phyloP scores from a whole-genome alignment of 1,284 basidiomycete genomes.

The Cutaneotrichosporon sp. region DNA sequence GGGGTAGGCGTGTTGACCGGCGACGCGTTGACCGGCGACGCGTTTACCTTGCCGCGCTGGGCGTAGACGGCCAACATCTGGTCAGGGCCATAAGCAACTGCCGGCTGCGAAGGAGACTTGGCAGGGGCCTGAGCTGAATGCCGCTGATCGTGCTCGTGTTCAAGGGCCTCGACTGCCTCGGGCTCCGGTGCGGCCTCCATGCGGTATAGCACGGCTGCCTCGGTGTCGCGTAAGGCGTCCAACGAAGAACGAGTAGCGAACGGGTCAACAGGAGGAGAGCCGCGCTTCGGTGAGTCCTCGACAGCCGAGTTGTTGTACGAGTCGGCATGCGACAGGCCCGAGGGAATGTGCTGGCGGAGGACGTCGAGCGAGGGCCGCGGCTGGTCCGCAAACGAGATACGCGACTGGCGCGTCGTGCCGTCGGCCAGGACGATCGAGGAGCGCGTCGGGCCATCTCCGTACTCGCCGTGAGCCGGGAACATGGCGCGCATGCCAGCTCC shows the following conservation, averaged over 20 bases:
- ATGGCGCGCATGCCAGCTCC: constrained; percentile 59
- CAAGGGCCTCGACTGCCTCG: constrained; percentile 33
- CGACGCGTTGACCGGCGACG: constrained; percentile 21
- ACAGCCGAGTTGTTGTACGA: constrained; percentile 47
- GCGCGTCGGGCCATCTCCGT: constrained; percentile 34
- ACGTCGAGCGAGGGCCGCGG: constrained; percentile 64
- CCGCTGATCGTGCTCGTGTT: constrained; percentile 15
- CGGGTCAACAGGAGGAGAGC: constrained; percentile 1
- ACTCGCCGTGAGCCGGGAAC: constrained; percentile 33
- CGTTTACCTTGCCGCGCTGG: constrained; percentile 39
- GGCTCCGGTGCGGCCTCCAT: neutral
- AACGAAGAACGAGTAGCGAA: constrained; percentile 41
- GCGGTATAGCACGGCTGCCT: constrained; percentile 26
- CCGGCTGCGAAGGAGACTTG: constrained; percentile 15
- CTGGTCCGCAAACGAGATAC: constrained; percentile 51
- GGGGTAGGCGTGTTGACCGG: constrained; percentile 19
- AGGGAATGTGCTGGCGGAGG: constrained; percentile 43
- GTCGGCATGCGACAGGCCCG: constrained; percentile 47
- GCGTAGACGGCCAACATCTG: constrained; percentile 54
- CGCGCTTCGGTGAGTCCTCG: constrained; percentile 30
- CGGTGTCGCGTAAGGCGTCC: constrained; percentile 49
- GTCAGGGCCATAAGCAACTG: constrained; percentile 49
- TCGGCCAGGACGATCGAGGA: constrained; percentile 61
- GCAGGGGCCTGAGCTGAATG: constrained; percentile 14
- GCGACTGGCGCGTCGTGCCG: constrained; percentile 46